A percentile compares a stretch with the other conserved stretches of the same genome.
phyloP scores from a whole-genome alignment of 257 asterid genomes.

The Hygrophila difformis region DNA sequence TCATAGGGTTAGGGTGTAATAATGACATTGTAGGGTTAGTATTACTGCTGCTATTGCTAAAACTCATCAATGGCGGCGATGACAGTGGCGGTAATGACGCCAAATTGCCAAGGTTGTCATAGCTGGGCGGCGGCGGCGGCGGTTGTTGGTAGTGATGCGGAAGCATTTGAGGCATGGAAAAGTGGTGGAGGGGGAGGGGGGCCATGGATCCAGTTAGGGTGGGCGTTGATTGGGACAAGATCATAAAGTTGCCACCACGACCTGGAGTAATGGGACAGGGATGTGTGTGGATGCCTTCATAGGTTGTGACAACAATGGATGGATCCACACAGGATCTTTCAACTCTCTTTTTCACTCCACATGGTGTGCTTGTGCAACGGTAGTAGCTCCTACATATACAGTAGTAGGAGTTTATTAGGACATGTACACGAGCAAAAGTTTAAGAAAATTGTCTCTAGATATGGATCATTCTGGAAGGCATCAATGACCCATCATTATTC shows the following conservation, averaged over 20 bases:
- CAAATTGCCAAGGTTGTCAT: too few relatives aligned
- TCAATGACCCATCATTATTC: too few relatives aligned
- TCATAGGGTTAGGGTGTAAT: too few relatives aligned
- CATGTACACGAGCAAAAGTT: too few relatives aligned
- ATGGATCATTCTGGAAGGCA: too few relatives aligned
- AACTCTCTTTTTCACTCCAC: conserved; percentile 90
- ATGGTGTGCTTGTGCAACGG: conserved; percentile 75
- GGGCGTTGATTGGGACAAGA: too few relatives aligned
- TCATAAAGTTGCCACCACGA: too few relatives aligned
- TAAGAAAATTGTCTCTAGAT: too few relatives aligned
- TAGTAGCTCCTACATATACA: conserved; percentile 90
- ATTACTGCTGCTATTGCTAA: too few relatives aligned
- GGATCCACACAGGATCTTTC: conserved; percentile 79
- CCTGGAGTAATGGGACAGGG: conserved; percentile 43
- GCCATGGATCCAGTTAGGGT: too few relatives aligned
- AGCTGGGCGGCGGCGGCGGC: neutral
- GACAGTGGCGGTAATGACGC: conserved; percentile 5
- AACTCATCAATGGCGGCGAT: conserved; percentile 13
- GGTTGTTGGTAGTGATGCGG: conserved; percentile 24
- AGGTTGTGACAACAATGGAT: conserved; percentile 72
- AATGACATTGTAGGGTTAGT: conserved; percentile 24
- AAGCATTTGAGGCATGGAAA: conserved; percentile 38
- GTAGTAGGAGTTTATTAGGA: too few relatives aligned
- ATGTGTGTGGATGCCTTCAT: conserved; percentile 83
- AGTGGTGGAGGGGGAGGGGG: too few relatives aligned